Evolutionary conservation across 768 basidiomycete genomes (phyloP).

Genomic region (Phylloporus scabripes): DNA sequence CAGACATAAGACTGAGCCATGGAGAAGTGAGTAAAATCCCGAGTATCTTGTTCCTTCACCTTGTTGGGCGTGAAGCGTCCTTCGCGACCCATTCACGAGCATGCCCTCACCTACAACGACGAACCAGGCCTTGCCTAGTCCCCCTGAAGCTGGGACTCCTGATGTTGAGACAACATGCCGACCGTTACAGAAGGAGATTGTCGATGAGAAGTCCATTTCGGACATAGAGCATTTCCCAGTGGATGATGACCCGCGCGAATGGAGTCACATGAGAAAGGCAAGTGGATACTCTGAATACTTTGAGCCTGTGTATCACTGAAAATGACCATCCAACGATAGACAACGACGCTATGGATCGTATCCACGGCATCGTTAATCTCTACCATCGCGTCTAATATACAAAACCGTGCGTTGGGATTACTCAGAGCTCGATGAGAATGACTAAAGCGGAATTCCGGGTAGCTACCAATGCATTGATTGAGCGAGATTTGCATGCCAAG

Average conservation of each 20-base stretch:
- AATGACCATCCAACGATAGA: slow-evolving; percentile 10
- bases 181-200: slow-evolving; percentile 1
- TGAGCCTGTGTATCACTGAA: background rate
- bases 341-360: slow-evolving; percentile 24
- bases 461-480: slow-evolving; percentile 64
- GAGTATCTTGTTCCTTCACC: background rate
- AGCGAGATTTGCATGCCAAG: slow-evolving; percentile 54
- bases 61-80: slow-evolving; percentile 5
- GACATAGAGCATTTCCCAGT: slow-evolving; percentile 41
- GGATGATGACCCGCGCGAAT: slow-evolving; percentile 55
- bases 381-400: slow-evolving; percentile 25
- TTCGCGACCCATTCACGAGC: slow-evolving; percentile 1
- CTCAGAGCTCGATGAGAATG: background rate
- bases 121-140: background rate
- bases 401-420: slow-evolving; percentile 22
- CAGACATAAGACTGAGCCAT: slow-evolving; percentile 17
- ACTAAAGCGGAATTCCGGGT: background rate
- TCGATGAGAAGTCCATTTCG: slow-evolving; percentile 3
- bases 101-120: slow-evolving; percentile 10
- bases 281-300: slow-evolving; percentile 2
- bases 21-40: slow-evolving; percentile 4
- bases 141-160: background rate
- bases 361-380: slow-evolving; percentile 23
- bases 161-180: slow-evolving; percentile 1
- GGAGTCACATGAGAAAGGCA: slow-evolving; percentile 55